Conservation (phyloP, 306 rosid species). For the Vigna mungo region DNA sequence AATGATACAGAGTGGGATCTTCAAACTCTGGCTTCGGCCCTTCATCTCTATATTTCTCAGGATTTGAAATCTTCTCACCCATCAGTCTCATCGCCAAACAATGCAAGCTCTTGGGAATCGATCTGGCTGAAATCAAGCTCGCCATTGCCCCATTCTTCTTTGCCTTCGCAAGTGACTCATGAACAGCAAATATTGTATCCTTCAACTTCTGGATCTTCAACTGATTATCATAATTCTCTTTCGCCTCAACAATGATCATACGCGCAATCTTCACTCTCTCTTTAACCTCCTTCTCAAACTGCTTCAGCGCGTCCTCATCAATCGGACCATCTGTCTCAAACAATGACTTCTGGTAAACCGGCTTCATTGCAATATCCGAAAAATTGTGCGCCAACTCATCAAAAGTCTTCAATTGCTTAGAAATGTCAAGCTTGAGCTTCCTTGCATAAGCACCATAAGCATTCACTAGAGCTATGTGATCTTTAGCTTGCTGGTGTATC, state of each 20-base stretch:
- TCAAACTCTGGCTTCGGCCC: constrained; percentile 82
- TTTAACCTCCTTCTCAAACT: constrained; percentile 99
- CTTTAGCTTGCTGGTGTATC: constrained; percentile 92
- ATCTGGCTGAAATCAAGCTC: constrained; percentile 89
- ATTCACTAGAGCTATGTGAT: constrained; percentile 91
- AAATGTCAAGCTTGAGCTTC: constrained; percentile 97
- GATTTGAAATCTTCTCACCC: constrained; percentile 84
- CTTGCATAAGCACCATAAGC: constrained; percentile 98
- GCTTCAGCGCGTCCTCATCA: constrained; percentile 89
- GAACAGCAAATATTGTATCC: constrained; percentile 90
- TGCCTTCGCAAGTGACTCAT: constrained; percentile 90
- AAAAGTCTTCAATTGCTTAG: constrained; percentile 85
- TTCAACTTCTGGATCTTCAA: constrained; percentile 97
- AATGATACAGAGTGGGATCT: constrained; percentile 90
- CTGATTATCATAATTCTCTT: constrained; percentile 95
- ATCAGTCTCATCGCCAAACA: constrained; percentile 97
- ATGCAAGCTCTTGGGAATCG: constrained; percentile 95
- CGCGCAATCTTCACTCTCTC: constrained; percentile 88
- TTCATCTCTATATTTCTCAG: constrained; percentile 81
- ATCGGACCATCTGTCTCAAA: constrained; percentile 80
- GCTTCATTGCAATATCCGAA: constrained; percentile 69
- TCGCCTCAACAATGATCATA: constrained; percentile 79
- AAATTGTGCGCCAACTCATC: constrained; percentile 84
- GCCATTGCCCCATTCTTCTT: constrained; percentile 94
- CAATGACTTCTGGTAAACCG: constrained; percentile 62